Percentiles rank a stretch among this genome's conserved stretches.
Conservation (phyloP, 2,329 filamentous ascomycete genomes). For the Fusarium brachygibbosum region DNA sequence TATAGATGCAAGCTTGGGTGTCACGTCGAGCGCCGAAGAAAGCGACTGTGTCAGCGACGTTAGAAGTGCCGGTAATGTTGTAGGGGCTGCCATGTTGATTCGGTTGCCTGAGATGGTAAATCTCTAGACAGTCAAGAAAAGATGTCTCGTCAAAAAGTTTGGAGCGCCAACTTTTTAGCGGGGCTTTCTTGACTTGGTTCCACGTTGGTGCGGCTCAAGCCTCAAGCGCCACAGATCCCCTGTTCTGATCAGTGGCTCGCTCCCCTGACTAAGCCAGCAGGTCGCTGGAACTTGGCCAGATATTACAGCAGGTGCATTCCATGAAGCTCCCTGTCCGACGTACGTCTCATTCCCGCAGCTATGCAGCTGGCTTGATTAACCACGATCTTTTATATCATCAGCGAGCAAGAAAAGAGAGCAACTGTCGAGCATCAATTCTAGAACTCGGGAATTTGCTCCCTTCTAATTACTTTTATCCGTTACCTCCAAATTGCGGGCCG, state of each 20-base stretch:
- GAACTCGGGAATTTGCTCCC: background rate
- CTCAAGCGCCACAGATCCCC: slow-evolving; percentile 32
- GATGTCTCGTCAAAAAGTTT: slow-evolving; percentile 47
- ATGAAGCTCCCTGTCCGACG: slow-evolving; percentile 45
- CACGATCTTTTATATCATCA: slow-evolving; percentile 20
- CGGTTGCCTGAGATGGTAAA: slow-evolving; percentile 41
- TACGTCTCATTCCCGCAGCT: slow-evolving; percentile 39
- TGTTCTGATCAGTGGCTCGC: slow-evolving; percentile 30
- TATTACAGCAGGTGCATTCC: slow-evolving; percentile 38
- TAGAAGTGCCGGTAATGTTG: slow-evolving; percentile 64
- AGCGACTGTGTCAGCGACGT: slow-evolving; percentile 71
- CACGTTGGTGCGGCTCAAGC: slow-evolving; percentile 17
- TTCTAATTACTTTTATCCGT: slow-evolving; percentile 1
- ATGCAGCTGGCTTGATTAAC: slow-evolving; percentile 39
- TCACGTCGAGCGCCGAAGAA: slow-evolving; percentile 74
- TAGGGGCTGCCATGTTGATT: slow-evolving; percentile 62
- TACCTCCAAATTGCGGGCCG: slow-evolving; percentile 25
- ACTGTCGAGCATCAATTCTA: background rate
- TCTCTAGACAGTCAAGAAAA: slow-evolving; percentile 27
- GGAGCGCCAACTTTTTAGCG: slow-evolving; percentile 51
- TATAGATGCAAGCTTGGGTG: slow-evolving; percentile 72
- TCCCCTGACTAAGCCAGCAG: slow-evolving; percentile 47
- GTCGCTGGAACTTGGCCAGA: slow-evolving; percentile 46
- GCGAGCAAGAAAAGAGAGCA: background rate
- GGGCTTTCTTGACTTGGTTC: slow-evolving; percentile 32